Percentiles rank a stretch among this genome's conserved stretches.
These are phyloP conservation scores for Voacanga thouarsii DNA, from an alignment of 257 asterid species.

Conservation along the genomic window DNA sequence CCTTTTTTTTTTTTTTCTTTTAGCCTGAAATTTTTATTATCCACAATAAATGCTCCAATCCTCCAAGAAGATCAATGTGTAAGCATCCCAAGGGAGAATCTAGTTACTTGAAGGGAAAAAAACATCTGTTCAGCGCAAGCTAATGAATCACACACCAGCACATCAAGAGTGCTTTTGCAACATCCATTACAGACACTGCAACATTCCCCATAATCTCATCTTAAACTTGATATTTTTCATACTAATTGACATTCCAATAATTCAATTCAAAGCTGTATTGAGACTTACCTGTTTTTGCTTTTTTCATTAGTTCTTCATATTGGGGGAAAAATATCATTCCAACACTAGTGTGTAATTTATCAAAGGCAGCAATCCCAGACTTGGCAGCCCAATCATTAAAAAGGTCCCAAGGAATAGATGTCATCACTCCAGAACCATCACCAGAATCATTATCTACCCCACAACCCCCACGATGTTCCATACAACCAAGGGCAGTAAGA, in stretches of 20 bases:
- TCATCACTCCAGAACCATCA: conserved; percentile 97
- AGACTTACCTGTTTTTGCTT: conserved; percentile 73
- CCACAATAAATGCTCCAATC: too few relatives aligned
- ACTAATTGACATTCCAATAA: not conserved
- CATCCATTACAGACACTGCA: not conserved
- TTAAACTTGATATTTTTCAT: not conserved
- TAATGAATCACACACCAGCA: not conserved
- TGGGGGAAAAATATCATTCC: conserved; percentile 96
- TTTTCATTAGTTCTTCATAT: conserved; percentile 56
- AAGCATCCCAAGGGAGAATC: not conserved
- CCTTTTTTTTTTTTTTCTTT: too few relatives aligned
- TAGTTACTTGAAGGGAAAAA: not conserved
- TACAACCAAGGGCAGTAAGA: conserved; percentile 93
- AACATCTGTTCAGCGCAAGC: not conserved
- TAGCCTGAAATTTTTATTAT: too few relatives aligned
- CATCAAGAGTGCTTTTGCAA: not conserved
- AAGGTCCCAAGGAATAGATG: conserved; percentile 95
- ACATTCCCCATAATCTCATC: not conserved
- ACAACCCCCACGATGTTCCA: conserved; percentile 99
- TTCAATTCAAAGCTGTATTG: not conserved
- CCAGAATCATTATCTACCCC: conserved; percentile 99
- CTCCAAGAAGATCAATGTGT: not conserved
- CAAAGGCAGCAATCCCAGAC: conserved; percentile 68
- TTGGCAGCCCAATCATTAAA: conserved; percentile 83
- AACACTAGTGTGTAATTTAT: conserved; percentile 78